phyloP scores from a whole-genome alignment of 1,284 basidiomycete genomes.

The Cutaneotrichosporon sp. region DNA sequence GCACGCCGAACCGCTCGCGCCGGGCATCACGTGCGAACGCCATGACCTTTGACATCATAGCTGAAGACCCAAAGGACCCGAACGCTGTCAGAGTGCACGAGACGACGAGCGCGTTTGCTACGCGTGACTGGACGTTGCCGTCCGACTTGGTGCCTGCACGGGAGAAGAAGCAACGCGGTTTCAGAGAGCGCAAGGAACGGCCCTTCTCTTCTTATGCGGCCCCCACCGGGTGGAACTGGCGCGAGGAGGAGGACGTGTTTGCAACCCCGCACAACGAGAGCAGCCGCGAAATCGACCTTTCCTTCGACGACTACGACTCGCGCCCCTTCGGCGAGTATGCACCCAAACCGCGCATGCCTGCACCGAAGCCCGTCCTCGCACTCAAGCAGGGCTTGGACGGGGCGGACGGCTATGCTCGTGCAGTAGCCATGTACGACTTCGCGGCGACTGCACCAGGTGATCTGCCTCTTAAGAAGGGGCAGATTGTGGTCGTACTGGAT shows the following conservation, averaged over 20 bases:
- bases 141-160: not conserved
- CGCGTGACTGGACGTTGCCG: conserved; percentile 13
- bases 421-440: conserved; percentile 75
- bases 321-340: conserved; percentile 14
- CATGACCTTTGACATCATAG: conserved; percentile 12
- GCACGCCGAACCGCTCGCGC: not conserved
- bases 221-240: conserved; percentile 2
- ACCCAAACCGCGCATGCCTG: not conserved
- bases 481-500: conserved; percentile 69
- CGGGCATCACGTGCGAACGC: not conserved
- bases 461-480: conserved; percentile 75
- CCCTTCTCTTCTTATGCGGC: conserved; percentile 9
- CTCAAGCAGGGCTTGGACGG: conserved; percentile 24
- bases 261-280: not conserved
- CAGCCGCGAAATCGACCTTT: not conserved
- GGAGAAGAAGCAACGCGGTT: conserved; percentile 1
- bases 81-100: conserved; percentile 5
- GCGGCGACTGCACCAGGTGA: conserved; percentile 70
- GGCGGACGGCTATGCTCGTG: conserved; percentile 54
- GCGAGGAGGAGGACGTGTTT: not conserved
- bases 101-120: conserved; percentile 7
- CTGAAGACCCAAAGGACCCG: conserved; percentile 14
- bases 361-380: conserved; percentile 3
- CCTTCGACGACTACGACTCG: not conserved
- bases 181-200: conserved; percentile 6